Evolutionary conservation across 345 rosid species (phyloP), one percentile per base, ranked within the genome.

Genomic region (Bruguiera gymnorhiza): DNA sequence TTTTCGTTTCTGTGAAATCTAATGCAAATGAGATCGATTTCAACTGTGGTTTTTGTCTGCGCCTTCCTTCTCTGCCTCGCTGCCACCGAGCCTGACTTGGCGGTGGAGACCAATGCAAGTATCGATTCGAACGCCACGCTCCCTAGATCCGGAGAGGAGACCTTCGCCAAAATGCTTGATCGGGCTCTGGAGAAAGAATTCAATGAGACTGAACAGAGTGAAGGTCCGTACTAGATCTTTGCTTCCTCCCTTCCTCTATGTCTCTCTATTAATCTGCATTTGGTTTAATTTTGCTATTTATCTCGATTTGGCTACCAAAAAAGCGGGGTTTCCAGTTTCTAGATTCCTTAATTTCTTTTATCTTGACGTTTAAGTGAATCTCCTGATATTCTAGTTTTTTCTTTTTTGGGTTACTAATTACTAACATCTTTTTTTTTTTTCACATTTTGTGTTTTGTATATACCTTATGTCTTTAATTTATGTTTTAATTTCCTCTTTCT

Each of bases 131-230:
- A 85, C 73, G 71, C 78, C 27, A 79, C 93, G 62, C 70, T 18
- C 55, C 54, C 80, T 60, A 83, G 85, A 81, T 85, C 87, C 74
- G 84, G 72, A 70, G 90, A 87, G 65, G 91, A 80, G 29, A 86
- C 89, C 73, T 88, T 92, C 71, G 97, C 94, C 6, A 88, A 83
- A 69, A 88, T 92, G 74, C 88, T 92, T 67, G 96, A 86, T 82
- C 92, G 91, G 4, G 98, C 98, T 34, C 88, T 92, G 48, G 92
- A 86, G 88, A 88, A 89, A 78, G 98, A 93, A 87, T 90, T 93
- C 83, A 79, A 85, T 9, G 97, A 88, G 74, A 87, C 82, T 57
- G 98, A 92, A 66, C 92, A 85, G 75, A 80, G 68, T 23, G 93
- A 88, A 81, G 87, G 96, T 84, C 24, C 50, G 36, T 70, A 61